Base-by-base conservation (phyloP, 495 filamentous ascomycete species). In the Aspergillus saccharolyticus region DNA sequence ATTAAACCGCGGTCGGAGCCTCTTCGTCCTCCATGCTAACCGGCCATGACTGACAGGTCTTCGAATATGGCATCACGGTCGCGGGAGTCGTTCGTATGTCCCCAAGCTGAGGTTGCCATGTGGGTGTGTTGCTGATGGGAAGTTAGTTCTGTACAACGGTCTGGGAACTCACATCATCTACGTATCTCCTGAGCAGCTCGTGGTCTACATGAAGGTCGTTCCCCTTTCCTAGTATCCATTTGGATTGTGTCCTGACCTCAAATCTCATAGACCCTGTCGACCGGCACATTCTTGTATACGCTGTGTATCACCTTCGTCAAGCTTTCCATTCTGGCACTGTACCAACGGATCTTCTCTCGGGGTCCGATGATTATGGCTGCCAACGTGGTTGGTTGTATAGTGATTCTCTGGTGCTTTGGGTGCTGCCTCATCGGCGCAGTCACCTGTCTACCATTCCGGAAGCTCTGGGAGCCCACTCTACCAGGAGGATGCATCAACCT, bases 271-370 rank as follows among this genome's bases (percentile, higher is more conserved):
- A 55, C 46, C 2, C 24, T 60, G 12, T 50, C 52, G 12, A 51
- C 45, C 4, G 57, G 57, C 19, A 52, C 44, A 5, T 70, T 70
- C 42, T 18, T 68, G 4, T 75, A 76, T 56, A 64, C 66, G 4
- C 22, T 66, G 39, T 64, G 59, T 17, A 59, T 73, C 28, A 60
- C 61, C 3, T 68, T 71, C 45, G 67, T 72, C 53, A 80, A 79
- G 51, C 59, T 70, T 7, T 80, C 77, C 1, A 76, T 80, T 22
- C 48, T 80, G 17, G 63, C 70, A 0, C 63, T 80, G n/a, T 73
- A 76, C 54, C 65, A 64, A 25, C 74, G 74, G 0, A 44, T 79
- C 3, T 77, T 80, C 44, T 57, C 63, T 0, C 63, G 56, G 8
- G 64, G 60, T 42, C 45, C 58, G 5, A 68, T 76, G 65, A 62